These are phyloP conservation scores for Asclepias syriaca DNA, from an alignment of 257 asterid species.

Conservation along the genomic window DNA sequence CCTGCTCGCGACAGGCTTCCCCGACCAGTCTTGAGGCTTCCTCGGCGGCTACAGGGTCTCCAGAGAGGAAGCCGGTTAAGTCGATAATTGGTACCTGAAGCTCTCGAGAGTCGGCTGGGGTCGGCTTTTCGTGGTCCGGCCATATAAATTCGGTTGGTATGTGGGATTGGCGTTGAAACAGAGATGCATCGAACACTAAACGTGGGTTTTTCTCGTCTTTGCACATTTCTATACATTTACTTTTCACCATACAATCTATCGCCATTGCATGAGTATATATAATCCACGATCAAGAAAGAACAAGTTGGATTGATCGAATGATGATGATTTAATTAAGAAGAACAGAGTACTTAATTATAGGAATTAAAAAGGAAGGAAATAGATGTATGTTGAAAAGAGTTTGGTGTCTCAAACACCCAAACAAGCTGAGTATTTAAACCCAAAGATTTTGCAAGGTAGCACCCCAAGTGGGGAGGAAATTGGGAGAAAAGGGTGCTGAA, in stretches of 20 bases:
- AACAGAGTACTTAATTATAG: slow-evolving; percentile 12
- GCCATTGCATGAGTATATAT: slow-evolving; percentile 50
- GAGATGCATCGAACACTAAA: slow-evolving; percentile 44
- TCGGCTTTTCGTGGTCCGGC: slow-evolving; percentile 86
- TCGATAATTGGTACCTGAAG: slow-evolving; percentile 64
- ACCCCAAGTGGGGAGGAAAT: slow-evolving; percentile 7
- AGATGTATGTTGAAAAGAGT: slow-evolving; percentile 15
- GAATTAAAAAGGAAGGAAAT: too few species aligned
- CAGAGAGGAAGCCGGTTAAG: slow-evolving; percentile 64
- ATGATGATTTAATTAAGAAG: neutral
- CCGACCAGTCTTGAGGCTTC: slow-evolving; percentile 56
- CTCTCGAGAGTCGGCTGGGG: slow-evolving; percentile 25
- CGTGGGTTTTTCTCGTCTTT: slow-evolving; percentile 13
- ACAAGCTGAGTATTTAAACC: slow-evolving; percentile 19
- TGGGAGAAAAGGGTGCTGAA: slow-evolving; percentile 16
- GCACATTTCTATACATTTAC: slow-evolving; percentile 21
- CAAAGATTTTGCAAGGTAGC: slow-evolving; percentile 28
- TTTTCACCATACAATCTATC: slow-evolving; percentile 33
- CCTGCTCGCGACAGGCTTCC: slow-evolving; percentile 59
- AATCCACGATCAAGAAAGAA: neutral
- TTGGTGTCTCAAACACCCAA: slow-evolving; percentile 27
- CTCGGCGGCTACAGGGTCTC: slow-evolving; percentile 37
- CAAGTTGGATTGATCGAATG: too few species aligned
- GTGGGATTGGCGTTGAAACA: slow-evolving; percentile 31
- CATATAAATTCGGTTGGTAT: slow-evolving; percentile 75